Conservation (phyloP, 1,284 basidiomycete genomes). For the Ustilago esculenta region DNA sequence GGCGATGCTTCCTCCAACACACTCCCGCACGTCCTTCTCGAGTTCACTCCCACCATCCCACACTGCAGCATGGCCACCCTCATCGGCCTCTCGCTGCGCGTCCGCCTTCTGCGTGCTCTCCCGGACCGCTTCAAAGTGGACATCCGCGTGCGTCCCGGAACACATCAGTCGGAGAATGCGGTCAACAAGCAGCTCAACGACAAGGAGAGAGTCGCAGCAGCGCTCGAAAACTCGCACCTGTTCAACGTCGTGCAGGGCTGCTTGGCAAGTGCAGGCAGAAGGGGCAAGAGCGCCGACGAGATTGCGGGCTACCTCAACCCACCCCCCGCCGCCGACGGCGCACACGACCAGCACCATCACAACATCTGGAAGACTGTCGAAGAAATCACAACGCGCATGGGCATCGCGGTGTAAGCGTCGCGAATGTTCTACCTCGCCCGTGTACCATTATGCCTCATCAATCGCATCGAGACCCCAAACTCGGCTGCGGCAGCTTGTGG, state of each 20-base stretch:
- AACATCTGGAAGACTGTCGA: slow-evolving; percentile 48
- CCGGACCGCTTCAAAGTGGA: slow-evolving; percentile 94
- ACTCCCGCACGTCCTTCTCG: slow-evolving; percentile 72
- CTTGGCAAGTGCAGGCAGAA: slow-evolving; percentile 72
- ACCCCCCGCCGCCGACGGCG: slow-evolving; percentile 14
- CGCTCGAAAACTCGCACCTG: slow-evolving; percentile 88
- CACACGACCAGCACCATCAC: slow-evolving; percentile 18
- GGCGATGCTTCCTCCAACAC: slow-evolving; percentile 39
- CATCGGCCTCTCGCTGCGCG: slow-evolving; percentile 92
- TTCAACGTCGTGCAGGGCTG: slow-evolving; percentile 89
- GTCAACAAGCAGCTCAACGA: slow-evolving; percentile 99
- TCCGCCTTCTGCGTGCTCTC: slow-evolving; percentile 86
- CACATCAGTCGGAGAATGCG: slow-evolving; percentile 91
- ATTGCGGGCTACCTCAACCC: slow-evolving; percentile 23
- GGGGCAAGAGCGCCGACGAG: slow-evolving; percentile 62
- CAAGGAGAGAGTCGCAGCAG: slow-evolving; percentile 97
- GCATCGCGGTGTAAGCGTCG: slow-evolving; percentile 23
- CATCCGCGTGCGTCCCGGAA: slow-evolving; percentile 89
- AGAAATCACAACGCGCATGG: slow-evolving; percentile 41
- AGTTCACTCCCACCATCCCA: slow-evolving; percentile 89
- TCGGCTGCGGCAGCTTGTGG: too few relatives aligned
- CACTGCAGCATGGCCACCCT: slow-evolving; percentile 98
- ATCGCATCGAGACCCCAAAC: too few relatives aligned
- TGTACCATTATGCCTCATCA: too few relatives aligned
- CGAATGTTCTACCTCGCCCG: background rate